Conservation (phyloP, 2,329 filamentous ascomycete species). For the Trichothecium roseum region DNA sequence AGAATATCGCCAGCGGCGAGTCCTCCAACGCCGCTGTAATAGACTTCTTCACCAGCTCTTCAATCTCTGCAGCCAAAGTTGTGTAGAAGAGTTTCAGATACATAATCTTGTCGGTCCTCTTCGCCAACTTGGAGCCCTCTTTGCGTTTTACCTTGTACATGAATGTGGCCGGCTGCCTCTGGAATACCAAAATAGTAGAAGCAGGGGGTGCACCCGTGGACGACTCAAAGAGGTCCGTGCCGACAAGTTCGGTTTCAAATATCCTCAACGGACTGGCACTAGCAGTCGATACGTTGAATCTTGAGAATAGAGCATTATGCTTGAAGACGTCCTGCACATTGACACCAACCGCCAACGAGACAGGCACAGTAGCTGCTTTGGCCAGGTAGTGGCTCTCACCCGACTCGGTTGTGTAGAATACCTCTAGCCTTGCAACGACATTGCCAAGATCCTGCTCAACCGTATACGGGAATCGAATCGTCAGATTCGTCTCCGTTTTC, state of each 20-base stretch:
- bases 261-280: constrained; percentile 65
- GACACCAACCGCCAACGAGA: constrained; percentile 76
- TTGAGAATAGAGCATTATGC: constrained; percentile 68
- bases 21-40: constrained; percentile 28
- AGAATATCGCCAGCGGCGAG: constrained; percentile 31
- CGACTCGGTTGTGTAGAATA: constrained; percentile 58
- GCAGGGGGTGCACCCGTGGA: constrained; percentile 44
- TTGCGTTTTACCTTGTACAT: constrained; percentile 68
- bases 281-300: constrained; percentile 82
- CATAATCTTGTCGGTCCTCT: constrained; percentile 36
- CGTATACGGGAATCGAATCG: constrained; percentile 68
- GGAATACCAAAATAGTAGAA: constrained; percentile 56
- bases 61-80: constrained; percentile 65
- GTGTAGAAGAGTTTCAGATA: constrained; percentile 67
- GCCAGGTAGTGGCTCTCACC: constrained; percentile 33
- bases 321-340: constrained; percentile 98
- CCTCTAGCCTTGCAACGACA: constrained; percentile 66
- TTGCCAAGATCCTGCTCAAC: constrained; percentile 66
- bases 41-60: constrained; percentile 32
- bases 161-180: constrained; percentile 70
- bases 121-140: constrained; percentile 14
- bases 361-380: constrained; percentile 51
- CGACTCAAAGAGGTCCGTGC: constrained; percentile 59
- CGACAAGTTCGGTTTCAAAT: constrained; percentile 57
- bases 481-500: constrained; percentile 32